Base-by-base conservation (phyloP, 2,329 filamentous ascomycete species). In the Juglanconis juglandina region DNA sequence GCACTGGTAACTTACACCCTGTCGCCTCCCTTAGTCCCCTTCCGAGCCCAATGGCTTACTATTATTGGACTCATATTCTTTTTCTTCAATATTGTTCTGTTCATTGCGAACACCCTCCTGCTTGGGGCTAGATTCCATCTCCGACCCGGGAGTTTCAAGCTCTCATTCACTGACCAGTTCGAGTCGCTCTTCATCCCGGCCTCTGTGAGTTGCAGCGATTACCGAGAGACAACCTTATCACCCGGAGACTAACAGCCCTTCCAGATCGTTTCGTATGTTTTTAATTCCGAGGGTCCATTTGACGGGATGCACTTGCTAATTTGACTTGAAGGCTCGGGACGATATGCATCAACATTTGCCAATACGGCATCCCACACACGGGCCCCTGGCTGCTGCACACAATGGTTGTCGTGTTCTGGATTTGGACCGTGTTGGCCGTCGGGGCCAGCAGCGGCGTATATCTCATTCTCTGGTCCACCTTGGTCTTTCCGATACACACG, bases 101-200 rank as follows among this genome's bases (percentile, higher is more conserved):
- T 89, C 67, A 41, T 86, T 11, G 72, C 79, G 53, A 88, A 92
- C 65, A 86, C 85, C 69, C 69, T 79, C 53, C 79, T 91, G 66
- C 84, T 94, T 42, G 79, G 83, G 9, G 74, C 86, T 9, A 84
- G 90, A 24, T 95, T 96, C 71, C 82, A 82, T 66, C 79, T 84
- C 66, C 86, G 87, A 59, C 89, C 89, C 0, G 84, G 87, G 17
- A 90, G 87, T 8, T 91, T 94, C 69, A 81, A 80, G 60, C 79
- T 84, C 13, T 91, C 89, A 0, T 88, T 95, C 62, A 77, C 86
- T 6, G 90, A 94, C 73, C 90, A 90, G 11, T 87, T 88, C 0
- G 91, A 96, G 70, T 89, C 86, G 9, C 78, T 94, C 0, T 95
- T 94, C 70, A 86, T 91, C 14, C 89, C 90, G 0, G 84, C 90